Evolutionary conservation across 1,284 basidiomycete genomes (phyloP).

Genomic region (Cutaneotrichosporon cutaneum): DNA sequence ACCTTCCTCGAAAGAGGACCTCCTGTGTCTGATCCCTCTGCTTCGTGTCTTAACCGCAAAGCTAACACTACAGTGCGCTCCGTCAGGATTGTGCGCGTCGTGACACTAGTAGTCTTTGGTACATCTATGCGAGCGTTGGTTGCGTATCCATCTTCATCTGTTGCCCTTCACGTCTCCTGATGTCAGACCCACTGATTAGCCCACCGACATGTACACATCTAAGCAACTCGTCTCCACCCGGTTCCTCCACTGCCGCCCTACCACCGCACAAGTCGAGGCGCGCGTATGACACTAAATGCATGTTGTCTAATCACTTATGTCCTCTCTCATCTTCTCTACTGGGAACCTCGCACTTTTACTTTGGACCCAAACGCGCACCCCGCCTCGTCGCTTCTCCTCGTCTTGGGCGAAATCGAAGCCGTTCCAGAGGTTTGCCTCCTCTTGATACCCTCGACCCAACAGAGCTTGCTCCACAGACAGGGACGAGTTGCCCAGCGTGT

Average conservation of each 20-base stretch:
- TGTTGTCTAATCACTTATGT: too few relatives aligned
- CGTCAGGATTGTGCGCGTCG: neutral
- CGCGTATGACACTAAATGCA: too few relatives aligned
- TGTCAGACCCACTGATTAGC: too few relatives aligned
- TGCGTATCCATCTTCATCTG: neutral
- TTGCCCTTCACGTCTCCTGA: neutral
- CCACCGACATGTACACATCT: too few relatives aligned
- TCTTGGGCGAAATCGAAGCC: constrained; percentile 70
- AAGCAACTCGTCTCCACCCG: too few relatives aligned
- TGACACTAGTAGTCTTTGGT: neutral
- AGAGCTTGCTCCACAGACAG: constrained; percentile 58
- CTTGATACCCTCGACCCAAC: constrained; percentile 62
- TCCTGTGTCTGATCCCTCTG: constrained; percentile 48
- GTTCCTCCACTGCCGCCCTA: too few relatives aligned
- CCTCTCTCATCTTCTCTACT: too few relatives aligned
- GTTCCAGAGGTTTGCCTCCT: constrained; percentile 62
- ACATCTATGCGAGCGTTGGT: constrained; percentile 11
- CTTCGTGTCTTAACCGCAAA: neutral
- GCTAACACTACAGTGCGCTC: neutral
- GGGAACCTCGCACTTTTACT: neutral
- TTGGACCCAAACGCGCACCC: constrained; percentile 57
- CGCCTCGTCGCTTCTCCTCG: constrained; percentile 71
- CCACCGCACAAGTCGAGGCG: too few relatives aligned
- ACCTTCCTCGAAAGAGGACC: constrained; percentile 53
- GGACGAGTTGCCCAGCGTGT: neutral